These are phyloP conservation scores for Suillus sp. DNA, from an alignment of 768 basidiomycete species.

Conservation along the genomic window DNA sequence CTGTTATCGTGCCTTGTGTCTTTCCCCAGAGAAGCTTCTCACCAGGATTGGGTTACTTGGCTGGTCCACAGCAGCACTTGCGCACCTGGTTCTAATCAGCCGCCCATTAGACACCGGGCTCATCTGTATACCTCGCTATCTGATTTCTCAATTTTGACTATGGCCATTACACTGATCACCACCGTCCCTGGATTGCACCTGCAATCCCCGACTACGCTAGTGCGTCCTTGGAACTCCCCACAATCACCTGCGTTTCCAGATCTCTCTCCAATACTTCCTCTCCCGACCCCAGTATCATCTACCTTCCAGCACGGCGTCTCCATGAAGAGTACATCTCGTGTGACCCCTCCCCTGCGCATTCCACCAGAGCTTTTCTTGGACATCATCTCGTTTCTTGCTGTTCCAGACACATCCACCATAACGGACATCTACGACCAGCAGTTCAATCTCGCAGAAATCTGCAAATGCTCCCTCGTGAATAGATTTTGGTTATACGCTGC, in stretches of 20 bases:
- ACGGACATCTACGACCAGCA: conserved; percentile 21
- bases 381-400: conserved; percentile 30
- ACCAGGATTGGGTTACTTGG: not conserved
- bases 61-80: conserved; percentile 1
- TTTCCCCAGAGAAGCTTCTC: not conserved
- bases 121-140: not conserved
- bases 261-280: not conserved
- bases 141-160: not conserved
- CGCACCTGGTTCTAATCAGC: not conserved
- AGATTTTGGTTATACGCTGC: conserved; percentile 32
- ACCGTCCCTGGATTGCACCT: not conserved
- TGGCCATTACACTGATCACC: conserved; percentile 3
- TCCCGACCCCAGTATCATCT: not conserved
- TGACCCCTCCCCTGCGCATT: conserved; percentile 19
- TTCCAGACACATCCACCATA: conserved; percentile 14
- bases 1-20: not conserved
- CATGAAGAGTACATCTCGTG: not conserved
- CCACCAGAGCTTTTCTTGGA: conserved; percentile 35
- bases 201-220: not conserved
- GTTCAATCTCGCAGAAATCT: conserved; percentile 23
- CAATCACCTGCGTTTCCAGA: conserved; percentile 2
- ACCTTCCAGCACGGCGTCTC: not conserved
- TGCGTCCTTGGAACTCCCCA: conserved; percentile 5
- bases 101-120: not conserved
- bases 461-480: conserved; percentile 33